These are phyloP conservation scores for Olyra latifolia DNA, from an alignment of 176 grass and related monocot species.

Conservation along the genomic window DNA sequence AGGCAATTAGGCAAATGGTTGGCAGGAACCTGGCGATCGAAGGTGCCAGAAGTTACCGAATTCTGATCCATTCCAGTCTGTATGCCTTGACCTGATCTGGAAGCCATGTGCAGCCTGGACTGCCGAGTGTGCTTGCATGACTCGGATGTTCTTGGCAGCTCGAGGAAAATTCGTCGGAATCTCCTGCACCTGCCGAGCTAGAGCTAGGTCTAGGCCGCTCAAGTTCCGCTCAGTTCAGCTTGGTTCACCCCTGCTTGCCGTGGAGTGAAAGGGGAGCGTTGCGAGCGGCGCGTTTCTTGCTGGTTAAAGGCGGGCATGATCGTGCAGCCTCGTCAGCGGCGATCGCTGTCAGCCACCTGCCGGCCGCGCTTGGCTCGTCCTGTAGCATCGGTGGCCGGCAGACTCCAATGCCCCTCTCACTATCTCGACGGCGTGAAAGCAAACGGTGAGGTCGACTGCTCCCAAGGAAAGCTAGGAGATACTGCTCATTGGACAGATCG, in stretches of 20 bases:
- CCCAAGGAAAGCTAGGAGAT: background rate
- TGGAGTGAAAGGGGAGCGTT: too few species aligned
- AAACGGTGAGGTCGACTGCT: background rate
- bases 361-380: background rate
- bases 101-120: slow-evolving; percentile 15
- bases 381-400: background rate
- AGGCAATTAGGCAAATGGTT: slow-evolving; percentile 32
- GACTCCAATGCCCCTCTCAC: background rate
- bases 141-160: background rate
- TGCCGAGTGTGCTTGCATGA: background rate
- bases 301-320: too few species aligned
- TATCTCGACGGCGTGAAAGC: background rate
- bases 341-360: slow-evolving; percentile 16
- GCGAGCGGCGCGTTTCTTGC: background rate
- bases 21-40: background rate
- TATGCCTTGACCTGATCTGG: slow-evolving; percentile 29
- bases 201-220: too few species aligned
- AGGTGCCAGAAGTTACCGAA: slow-evolving; percentile 1
- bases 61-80: slow-evolving; percentile 11
- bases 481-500: too few species aligned
- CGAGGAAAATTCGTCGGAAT: background rate
- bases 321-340: background rate
- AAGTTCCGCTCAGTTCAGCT: too few species aligned
- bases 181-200: background rate
- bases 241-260: too few species aligned